phyloP scores from a whole-genome alignment of 371 early-diverging fungal genomes.

The Apophysomyces variabilis region DNA sequence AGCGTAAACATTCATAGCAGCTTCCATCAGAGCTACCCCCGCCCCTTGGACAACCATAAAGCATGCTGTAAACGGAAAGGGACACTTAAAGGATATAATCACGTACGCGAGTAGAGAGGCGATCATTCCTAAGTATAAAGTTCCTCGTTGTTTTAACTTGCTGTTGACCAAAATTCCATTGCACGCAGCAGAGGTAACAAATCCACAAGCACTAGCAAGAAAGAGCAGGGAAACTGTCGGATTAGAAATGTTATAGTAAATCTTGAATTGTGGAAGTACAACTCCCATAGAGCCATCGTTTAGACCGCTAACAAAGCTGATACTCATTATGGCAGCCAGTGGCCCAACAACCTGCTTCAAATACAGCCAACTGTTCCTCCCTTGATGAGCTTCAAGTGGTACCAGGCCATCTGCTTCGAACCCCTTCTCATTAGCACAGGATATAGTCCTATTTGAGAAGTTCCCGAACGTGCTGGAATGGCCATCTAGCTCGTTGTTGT shows the following conservation, averaged over 20 bases:
- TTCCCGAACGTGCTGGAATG: neutral
- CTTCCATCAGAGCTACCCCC: conserved; percentile 19
- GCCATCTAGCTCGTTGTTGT: no score
- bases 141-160: conserved; percentile 23
- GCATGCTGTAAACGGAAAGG: neutral
- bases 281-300: conserved; percentile 13
- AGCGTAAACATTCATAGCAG: conserved; percentile 36
- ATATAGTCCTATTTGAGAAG: neutral
- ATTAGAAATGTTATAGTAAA: conserved; percentile 32
- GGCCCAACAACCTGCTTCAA: neutral
- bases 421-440: neutral
- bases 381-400: neutral
- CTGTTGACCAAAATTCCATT: conserved; percentile 35
- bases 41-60: neutral
- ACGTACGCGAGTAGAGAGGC: conserved; percentile 21
- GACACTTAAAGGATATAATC: conserved; percentile 12
- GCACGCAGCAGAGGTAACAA: conserved; percentile 25
- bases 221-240: conserved; percentile 35
- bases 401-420: neutral
- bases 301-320: conserved; percentile 12
- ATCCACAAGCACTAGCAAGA: conserved; percentile 35
- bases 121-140: conserved; percentile 24
- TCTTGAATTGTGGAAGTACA: conserved; percentile 33
- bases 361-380: neutral
- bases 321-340: neutral